These are phyloP conservation scores for Debaryomyces hansenii DNA, from an alignment of 805 yeast genomes.

Conservation along the genomic window DNA sequence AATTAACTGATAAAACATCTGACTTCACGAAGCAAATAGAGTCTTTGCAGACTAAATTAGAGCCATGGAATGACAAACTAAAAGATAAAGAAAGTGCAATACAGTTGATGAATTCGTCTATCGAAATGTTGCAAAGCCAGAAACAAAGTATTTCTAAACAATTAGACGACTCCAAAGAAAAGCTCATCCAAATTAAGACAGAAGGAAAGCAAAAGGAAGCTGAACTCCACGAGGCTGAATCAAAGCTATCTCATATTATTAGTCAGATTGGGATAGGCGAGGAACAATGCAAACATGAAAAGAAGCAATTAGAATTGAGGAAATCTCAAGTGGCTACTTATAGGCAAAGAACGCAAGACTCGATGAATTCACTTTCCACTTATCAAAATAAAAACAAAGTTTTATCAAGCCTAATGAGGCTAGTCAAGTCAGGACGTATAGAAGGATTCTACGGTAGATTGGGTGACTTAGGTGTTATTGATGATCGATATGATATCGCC, in stretches of 20 bases:
- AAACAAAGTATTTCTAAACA: conserved; percentile 44
- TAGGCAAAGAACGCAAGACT: conserved; percentile 67
- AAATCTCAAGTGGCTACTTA: conserved; percentile 50
- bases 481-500: conserved; percentile 86
- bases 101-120: conserved; percentile 61
- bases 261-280: conserved; percentile 62
- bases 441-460: conserved; percentile 85
- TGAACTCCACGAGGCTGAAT: conserved; percentile 44
- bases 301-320: conserved; percentile 50
- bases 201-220: conserved; percentile 52
- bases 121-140: conserved; percentile 57
- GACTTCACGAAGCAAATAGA: conserved; percentile 66
- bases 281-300: conserved; percentile 52
- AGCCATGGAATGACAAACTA: conserved; percentile 79
- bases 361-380: conserved; percentile 55
- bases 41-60: conserved; percentile 59
- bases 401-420: conserved; percentile 60
- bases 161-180: conserved; percentile 41
- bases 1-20: conserved; percentile 73
- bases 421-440: conserved; percentile 79
- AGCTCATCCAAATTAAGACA: conserved; percentile 45
- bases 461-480: conserved; percentile 92
- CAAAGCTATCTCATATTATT: conserved; percentile 47
- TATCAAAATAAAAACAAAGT: conserved; percentile 74
- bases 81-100: conserved; percentile 63